Base-by-base conservation (phyloP, 257 asterid species). In the Thymus quinquecostatus region DNA sequence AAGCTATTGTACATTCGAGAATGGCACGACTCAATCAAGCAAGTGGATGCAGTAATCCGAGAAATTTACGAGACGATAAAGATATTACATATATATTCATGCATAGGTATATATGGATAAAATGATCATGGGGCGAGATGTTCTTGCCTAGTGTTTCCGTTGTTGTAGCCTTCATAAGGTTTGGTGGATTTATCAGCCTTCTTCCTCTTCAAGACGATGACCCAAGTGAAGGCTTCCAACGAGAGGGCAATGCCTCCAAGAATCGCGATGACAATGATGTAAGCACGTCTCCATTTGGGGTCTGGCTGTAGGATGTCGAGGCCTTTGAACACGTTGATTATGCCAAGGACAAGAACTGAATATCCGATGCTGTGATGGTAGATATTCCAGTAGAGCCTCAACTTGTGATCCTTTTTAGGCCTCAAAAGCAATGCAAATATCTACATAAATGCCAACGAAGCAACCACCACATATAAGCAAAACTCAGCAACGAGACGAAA, bases 321-420 rank as follows among this genome's bases (percentile, higher is more conserved):
- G 4, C 99, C 98, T 82, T 82, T 83, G 88, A 92, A 95, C 68
- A 95, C 86, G 11, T 95, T 95, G 73, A 89, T 30, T 79, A 89
- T 76, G 80, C 90, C 88, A 47, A 95, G 91, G 10, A 82, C 49
- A 40, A 87, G 60, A 51, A 95, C 79, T 8, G 82, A 28, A 33
- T 88, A 95, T 29, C 98, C 99, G 10, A 86, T 7, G 12, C 82
- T 82, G 5, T 89, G 92, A 68, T 89, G 99, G 87, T 89, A 91
- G 73, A 86, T 78, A 50, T 91, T 94, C 98, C 97, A 94, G 80
- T 91, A 91, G 34, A 84, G 60, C 28, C 97, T 83, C 33, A 71
- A 80, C 86, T 89, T 95, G 90, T 92, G 92, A 62, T 88, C 96
- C 89, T 81, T 82, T 12, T 82, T 81, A 0, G 99, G 99, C 66